Evolutionary conservation across 768 basidiomycete species (phyloP).

Genomic region (Kwoniella newhampshirensis): DNA sequence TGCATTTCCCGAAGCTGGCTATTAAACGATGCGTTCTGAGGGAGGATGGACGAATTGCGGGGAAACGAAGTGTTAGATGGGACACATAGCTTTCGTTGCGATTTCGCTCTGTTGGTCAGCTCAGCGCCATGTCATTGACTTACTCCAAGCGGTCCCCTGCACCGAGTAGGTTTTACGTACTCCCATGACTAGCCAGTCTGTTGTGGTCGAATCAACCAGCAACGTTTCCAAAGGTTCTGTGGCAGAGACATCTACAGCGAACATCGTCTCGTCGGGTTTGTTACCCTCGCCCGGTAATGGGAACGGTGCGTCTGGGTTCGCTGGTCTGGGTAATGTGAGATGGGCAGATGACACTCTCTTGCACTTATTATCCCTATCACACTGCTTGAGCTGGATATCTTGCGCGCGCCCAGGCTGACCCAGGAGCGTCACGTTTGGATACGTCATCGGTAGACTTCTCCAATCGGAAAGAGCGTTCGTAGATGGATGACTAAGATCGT

Average conservation of each 20-base stretch:
- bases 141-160: conserved; percentile 5
- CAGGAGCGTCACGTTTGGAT: conserved; percentile 11
- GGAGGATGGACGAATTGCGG: conserved; percentile 4
- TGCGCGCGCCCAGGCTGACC: neutral
- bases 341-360: neutral
- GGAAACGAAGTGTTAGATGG: conserved; percentile 2
- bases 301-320: conserved; percentile 20
- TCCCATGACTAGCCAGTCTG: neutral
- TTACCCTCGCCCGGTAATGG: conserved; percentile 43
- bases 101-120: conserved; percentile 2
- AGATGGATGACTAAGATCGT: neutral
- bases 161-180: neutral
- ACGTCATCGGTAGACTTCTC: neutral
- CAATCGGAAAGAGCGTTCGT: neutral
- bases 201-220: neutral
- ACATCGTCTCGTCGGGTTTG: conserved; percentile 23
- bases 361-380: too few species aligned
- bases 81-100: neutral
- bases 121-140: neutral
- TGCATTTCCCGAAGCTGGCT: conserved; percentile 6
- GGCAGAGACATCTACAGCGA: conserved; percentile 6
- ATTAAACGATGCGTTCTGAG: conserved; percentile 15
- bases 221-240: neutral
- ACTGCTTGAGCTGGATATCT: too few species aligned
- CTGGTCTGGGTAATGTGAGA: conserved; percentile 6